phyloP scores from a whole-genome alignment of 2,329 filamentous ascomycete genomes.

The Leptographium lundbergii region DNA sequence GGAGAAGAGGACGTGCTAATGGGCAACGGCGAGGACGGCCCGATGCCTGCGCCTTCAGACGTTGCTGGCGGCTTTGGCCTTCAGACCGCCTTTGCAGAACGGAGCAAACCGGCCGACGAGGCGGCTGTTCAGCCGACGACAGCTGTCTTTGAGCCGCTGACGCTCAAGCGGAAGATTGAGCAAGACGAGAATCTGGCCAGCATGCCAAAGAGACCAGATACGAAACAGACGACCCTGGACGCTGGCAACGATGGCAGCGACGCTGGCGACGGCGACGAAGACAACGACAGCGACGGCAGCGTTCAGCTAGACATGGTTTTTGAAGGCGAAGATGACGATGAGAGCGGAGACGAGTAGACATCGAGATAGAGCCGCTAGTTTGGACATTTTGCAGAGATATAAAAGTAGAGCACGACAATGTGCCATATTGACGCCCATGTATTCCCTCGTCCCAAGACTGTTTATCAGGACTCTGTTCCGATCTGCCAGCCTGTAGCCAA shows the following conservation, averaged over 20 bases:
- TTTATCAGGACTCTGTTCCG: no score
- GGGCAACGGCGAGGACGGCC: background rate
- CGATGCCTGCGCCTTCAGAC: background rate
- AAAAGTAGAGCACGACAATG: background rate
- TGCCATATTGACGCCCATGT: background rate
- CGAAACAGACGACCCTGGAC: conserved; percentile 3
- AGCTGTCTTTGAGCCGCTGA: conserved; percentile 9
- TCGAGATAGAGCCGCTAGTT: background rate
- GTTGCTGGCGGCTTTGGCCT: background rate
- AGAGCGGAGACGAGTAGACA: conserved; percentile 14
- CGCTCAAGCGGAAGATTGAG: conserved; percentile 31
- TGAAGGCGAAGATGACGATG: conserved; percentile 34
- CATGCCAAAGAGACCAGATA: conserved; percentile 14
- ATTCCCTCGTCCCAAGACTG: background rate
- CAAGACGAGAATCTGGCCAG: conserved; percentile 22
- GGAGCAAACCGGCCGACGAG: conserved; percentile 7
- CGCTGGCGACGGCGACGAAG: conserved; percentile 26
- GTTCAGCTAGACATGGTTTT: conserved; percentile 48
- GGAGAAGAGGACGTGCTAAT: background rate
- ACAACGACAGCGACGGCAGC: conserved; percentile 37
- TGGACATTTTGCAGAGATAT: no score
- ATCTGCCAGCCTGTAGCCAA: background rate
- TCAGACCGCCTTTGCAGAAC: conserved; percentile 5
- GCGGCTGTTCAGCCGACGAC: conserved; percentile 9
- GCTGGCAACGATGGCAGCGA: conserved; percentile 1